Conservation (phyloP, 192 early-diverging fungal genomes). For the Funneliformis mosseae region DNA sequence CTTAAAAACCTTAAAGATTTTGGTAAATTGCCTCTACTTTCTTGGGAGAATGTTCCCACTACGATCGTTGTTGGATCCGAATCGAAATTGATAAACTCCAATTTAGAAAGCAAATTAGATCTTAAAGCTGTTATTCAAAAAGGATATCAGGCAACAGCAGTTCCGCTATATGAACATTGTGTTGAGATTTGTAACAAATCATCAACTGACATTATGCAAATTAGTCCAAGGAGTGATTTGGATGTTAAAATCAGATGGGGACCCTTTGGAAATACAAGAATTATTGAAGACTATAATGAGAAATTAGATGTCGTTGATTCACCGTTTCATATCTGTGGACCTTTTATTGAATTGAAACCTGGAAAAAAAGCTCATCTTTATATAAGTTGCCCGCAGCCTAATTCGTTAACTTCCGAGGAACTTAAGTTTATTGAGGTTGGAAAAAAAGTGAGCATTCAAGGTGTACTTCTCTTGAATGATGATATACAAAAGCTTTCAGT, state of each 20-base stretch:
- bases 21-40: constrained; percentile 14
- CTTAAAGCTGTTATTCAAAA: constrained; percentile 35
- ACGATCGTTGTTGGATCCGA: not conserved
- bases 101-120: not conserved
- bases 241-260: constrained; percentile 37
- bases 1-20: not conserved
- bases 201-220: constrained; percentile 26
- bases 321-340: constrained; percentile 45
- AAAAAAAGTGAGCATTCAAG: constrained; percentile 53
- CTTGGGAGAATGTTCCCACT: constrained; percentile 20
- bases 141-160: not conserved
- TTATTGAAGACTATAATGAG: constrained; percentile 28
- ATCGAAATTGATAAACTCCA: not conserved
- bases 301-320: constrained; percentile 5
- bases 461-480: constrained; percentile 68
- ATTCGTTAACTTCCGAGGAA: constrained; percentile 38
- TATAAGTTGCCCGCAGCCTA: constrained; percentile 59
- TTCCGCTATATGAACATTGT: constrained; percentile 31
- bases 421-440: constrained; percentile 49
- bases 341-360: constrained; percentile 46
- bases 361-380: constrained; percentile 49
- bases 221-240: constrained; percentile 38
- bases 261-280: constrained; percentile 30
- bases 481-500: constrained; percentile 48
- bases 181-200: constrained; percentile 29